Conservation (phyloP, 352 stramenopile species). For the Elongisporangium anandrum region DNA sequence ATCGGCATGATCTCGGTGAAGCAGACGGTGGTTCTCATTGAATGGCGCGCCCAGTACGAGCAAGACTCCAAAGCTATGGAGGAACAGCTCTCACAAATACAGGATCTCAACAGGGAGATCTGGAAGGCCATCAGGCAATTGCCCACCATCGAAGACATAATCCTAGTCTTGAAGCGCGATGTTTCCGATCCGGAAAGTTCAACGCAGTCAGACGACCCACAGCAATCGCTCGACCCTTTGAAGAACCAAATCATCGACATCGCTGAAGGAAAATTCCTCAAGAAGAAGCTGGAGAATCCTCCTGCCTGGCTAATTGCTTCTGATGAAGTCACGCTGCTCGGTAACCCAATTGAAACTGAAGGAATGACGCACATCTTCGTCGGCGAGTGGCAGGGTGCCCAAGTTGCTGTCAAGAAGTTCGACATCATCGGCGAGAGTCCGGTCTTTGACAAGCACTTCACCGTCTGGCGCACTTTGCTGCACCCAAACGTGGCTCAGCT, state of each 20-base stretch:
- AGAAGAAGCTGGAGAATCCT: not conserved
- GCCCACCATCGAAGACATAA: conserved; percentile 9
- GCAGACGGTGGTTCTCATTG: conserved; percentile 4
- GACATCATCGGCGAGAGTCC: conserved; percentile 11
- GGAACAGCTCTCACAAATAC: conserved; percentile 2
- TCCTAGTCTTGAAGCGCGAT: conserved; percentile 12
- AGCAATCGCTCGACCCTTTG: conserved; percentile 1
- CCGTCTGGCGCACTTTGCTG: conserved; percentile 13
- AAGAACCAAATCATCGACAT: conserved; percentile 6
- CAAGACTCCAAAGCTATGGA: conserved; percentile 1
- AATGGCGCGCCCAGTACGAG: conserved; percentile 15
- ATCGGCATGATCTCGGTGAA: conserved; percentile 6
- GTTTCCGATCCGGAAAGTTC: not conserved
- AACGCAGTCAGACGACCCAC: not conserved
- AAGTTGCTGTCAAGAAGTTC: conserved; percentile 22
- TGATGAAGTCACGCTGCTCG: not conserved
- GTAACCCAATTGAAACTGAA: conserved; percentile 1
- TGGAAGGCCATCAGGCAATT: conserved; percentile 4
- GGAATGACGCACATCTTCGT: conserved; percentile 10
- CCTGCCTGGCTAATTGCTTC: conserved; percentile 1
- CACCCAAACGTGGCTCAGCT: conserved; percentile 24
- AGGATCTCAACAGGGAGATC: conserved; percentile 7
- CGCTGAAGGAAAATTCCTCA: conserved; percentile 7
- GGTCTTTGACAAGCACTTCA: conserved; percentile 24
- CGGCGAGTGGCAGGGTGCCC: conserved; percentile 16